Evolutionary conservation across 768 basidiomycete genomes (phyloP).

Genomic region (Tulasnella sp.): DNA sequence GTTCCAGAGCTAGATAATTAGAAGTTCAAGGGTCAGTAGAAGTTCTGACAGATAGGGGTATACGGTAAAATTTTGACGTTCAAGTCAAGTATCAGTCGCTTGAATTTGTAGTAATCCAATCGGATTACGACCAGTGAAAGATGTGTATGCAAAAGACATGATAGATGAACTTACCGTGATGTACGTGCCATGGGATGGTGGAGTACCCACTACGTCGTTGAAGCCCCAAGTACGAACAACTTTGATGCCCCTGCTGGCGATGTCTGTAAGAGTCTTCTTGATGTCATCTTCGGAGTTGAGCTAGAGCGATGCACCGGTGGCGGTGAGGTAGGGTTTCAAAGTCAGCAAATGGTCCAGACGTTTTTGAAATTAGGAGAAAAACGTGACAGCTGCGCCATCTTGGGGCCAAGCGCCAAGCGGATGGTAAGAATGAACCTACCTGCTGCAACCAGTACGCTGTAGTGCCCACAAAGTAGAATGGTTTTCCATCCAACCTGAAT

Average conservation of each 20-base stretch:
- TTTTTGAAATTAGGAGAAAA: too few species aligned
- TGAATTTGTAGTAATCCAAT: not conserved
- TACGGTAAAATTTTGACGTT: not conserved
- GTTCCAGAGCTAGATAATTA: not conserved
- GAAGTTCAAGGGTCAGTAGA: not conserved
- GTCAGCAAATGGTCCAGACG: too few species aligned
- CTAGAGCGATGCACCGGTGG: too few species aligned
- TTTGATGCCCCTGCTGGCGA: not conserved
- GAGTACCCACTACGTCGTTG: constrained; percentile 4
- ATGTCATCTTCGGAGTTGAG: constrained; percentile 12
- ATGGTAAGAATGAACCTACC: constrained; percentile 4
- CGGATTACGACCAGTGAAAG: not conserved
- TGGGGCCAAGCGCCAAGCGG: too few species aligned
- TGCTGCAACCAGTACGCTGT: constrained; percentile 16
- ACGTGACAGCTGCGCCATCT: too few species aligned
- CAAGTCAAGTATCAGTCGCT: too few species aligned
- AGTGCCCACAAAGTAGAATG: constrained; percentile 12
- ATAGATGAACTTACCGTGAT: constrained; percentile 1
- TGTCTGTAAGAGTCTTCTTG: constrained; percentile 9
- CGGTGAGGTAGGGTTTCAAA: too few species aligned
- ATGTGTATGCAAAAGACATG: not conserved
- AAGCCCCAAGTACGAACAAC: constrained; percentile 15
- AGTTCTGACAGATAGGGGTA: not conserved
- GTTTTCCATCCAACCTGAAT: constrained; percentile 6
- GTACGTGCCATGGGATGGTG: constrained; percentile 3